Conservation (phyloP, 2,329 filamentous ascomycete species). For the Penicillium sp. region DNA sequence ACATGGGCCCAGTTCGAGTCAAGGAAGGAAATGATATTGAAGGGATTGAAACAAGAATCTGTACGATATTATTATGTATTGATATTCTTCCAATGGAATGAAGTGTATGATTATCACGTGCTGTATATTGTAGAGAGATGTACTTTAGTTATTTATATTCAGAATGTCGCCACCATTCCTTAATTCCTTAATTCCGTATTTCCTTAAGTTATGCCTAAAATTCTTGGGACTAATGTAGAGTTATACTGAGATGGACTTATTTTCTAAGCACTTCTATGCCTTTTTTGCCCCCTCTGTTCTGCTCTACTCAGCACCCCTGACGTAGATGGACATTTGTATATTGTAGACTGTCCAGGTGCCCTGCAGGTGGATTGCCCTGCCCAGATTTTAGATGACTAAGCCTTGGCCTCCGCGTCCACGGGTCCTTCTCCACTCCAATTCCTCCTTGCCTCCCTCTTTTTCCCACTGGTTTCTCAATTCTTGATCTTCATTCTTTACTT, state of each 20-base stretch:
- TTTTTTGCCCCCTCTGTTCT: too few relatives aligned
- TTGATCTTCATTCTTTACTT: neutral
- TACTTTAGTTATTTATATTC: neutral
- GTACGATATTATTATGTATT: neutral
- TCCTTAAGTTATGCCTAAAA: neutral
- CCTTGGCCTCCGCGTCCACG: slow-evolving; percentile 15
- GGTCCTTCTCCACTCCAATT: slow-evolving; percentile 21
- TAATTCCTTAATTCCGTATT: neutral
- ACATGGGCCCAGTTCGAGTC: neutral
- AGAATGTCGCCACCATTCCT: neutral
- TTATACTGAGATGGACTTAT: neutral
- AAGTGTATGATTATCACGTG: neutral
- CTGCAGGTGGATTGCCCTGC: neutral
- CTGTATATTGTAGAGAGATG: neutral
- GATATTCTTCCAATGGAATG: neutral
- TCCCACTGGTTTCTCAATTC: slow-evolving; percentile 4
- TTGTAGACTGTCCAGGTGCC: neutral
- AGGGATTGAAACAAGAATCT: neutral
- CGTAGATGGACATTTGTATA: neutral
- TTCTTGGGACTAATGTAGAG: neutral
- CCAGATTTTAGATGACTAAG: slow-evolving; percentile 21
- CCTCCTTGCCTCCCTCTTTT: slow-evolving; percentile 14
- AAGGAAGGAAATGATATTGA: neutral
- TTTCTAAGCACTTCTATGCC: neutral
- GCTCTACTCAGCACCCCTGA: neutral